Percentiles rank a stretch among this genome's conserved stretches.
These are phyloP conservation scores for Dimargaris cristalligena DNA, from an alignment of 192 early-diverging fungal species.

Conservation along the genomic window DNA sequence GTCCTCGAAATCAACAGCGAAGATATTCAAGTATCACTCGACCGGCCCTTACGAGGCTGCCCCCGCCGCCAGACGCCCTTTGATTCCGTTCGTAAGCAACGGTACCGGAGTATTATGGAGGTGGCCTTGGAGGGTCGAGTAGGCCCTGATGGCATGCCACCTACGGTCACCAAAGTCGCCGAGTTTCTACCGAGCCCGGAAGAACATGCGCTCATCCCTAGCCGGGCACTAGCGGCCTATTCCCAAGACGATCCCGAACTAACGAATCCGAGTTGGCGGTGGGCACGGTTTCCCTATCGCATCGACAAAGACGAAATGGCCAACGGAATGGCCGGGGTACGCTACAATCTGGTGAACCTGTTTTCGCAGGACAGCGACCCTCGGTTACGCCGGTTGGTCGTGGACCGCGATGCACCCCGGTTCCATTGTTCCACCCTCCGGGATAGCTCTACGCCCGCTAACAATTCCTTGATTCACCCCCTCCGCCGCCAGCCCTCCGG, in stretches of 20 bases:
- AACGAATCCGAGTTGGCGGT: not conserved
- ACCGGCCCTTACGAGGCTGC: conserved; percentile 46
- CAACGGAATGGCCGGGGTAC: conserved; percentile 42
- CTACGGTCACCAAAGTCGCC: not conserved
- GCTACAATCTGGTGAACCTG: conserved; percentile 62
- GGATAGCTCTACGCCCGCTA: conserved; percentile 11
- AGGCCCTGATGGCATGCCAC: too few species aligned
- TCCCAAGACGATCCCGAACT: not conserved
- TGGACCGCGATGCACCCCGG: conserved; percentile 54
- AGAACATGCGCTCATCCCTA: too few species aligned
- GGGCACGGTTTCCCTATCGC: conserved; percentile 19
- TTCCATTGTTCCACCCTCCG: conserved; percentile 25
- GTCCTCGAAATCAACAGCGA: conserved; percentile 33
- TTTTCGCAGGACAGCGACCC: conserved; percentile 34
- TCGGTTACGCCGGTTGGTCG: conserved; percentile 49
- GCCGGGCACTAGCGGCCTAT: not conserved
- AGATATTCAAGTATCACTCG: conserved; percentile 35
- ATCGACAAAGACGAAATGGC: conserved; percentile 77
- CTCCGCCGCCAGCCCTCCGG: not conserved
- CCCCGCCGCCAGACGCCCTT: conserved; percentile 36
- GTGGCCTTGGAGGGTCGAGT: too few species aligned
- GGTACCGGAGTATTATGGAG: conserved; percentile 25
- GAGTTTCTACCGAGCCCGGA: too few species aligned
- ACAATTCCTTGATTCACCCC: not conserved
- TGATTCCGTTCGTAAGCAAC: conserved; percentile 38